Base-by-base conservation (phyloP, 371 early-diverging fungal genomes). In the Actinomucor elegans region DNA sequence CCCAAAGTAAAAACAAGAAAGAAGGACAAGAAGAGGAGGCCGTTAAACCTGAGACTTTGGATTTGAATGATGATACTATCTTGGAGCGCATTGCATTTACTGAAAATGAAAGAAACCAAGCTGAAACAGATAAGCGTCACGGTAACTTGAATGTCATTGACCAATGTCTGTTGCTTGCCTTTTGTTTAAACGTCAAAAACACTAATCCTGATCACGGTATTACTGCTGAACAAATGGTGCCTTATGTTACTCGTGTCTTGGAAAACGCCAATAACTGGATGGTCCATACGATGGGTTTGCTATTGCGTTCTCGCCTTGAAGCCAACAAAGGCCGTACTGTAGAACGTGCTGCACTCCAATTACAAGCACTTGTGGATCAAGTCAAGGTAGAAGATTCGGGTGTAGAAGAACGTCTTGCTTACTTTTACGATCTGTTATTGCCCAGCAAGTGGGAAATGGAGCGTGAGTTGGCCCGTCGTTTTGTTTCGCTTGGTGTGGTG, bases 361-460 rank as follows among this genome's bases (percentile, higher is more conserved):
- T 96, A 36, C 96, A 98, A 71, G 92, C 94, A 2, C 72, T 97
- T 14, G 96, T 96, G 1, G 96, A 97, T 65, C 98, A 97, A 73
- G 83, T 90, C 67, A 73, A 76, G 48, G 70, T 81, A 1, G 85
- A 87, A 18, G 94, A 94, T 47, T 84, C 96, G 0, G 77, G 85
- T 1, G 85, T 82, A 0, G 72, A 80, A 4, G 95, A 94, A 56
- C 85, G 98, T 21, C 68, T 96, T 69, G 78, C 75, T 12, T 89
- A 90, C 59, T 81, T 97, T 52, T 92, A 85, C 50, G 83, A 86
- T 4, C 61, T 95, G 35, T 45, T 84, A 34, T 53, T 93, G 18
- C 98, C 98, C 8, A 82, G 92, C 54, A 91, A 90, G 51, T 98
- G 98, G 98, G 94, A 92, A 41, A 76, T 98, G 72, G 96, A 95